Conservation (phyloP, 2,329 filamentous ascomycete genomes). For the Ceratocystis colombiana region DNA sequence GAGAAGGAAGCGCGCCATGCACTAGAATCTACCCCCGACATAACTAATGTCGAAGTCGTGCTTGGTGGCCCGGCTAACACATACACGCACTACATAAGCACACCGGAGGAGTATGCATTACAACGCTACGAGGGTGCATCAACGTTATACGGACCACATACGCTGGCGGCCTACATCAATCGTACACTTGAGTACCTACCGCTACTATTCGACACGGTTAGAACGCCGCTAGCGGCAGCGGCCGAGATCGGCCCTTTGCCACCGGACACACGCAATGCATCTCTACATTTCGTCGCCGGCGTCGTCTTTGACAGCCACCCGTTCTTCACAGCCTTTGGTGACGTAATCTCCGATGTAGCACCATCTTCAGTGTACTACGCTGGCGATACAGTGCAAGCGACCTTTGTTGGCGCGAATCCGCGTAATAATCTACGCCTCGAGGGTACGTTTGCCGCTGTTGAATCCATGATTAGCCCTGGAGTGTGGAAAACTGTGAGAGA, state of each 20-base stretch:
- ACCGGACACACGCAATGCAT: conserved; percentile 67
- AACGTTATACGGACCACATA: conserved; percentile 75
- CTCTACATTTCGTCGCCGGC: conserved; percentile 67
- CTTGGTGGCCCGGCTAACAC: conserved; percentile 59
- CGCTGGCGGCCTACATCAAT: conserved; percentile 79
- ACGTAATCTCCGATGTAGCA: conserved; percentile 47
- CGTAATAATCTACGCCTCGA: conserved; percentile 76
- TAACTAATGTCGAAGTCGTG: conserved; percentile 33
- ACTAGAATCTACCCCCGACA: conserved; percentile 47
- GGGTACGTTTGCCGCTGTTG: conserved; percentile 66
- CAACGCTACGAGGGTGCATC: conserved; percentile 94
- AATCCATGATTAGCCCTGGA: conserved; percentile 41
- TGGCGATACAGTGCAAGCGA: conserved; percentile 54
- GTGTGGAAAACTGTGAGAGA: conserved; percentile 57
- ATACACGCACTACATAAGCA: conserved; percentile 55
- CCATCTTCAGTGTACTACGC: conserved; percentile 41
- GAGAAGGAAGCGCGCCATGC: conserved; percentile 30
- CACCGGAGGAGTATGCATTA: conserved; percentile 55
- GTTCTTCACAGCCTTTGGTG: conserved; percentile 59
- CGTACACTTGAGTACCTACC: conserved; percentile 55
- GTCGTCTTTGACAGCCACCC: conserved; percentile 65
- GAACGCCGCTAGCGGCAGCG: conserved; percentile 32
- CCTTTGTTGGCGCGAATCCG: conserved; percentile 80
- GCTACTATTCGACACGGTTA: conserved; percentile 32
- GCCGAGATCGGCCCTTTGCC: conserved; percentile 48